These are phyloP conservation scores for Hemileia vastatrix DNA, from an alignment of 1,284 basidiomycete species.

Conservation along the genomic window DNA sequence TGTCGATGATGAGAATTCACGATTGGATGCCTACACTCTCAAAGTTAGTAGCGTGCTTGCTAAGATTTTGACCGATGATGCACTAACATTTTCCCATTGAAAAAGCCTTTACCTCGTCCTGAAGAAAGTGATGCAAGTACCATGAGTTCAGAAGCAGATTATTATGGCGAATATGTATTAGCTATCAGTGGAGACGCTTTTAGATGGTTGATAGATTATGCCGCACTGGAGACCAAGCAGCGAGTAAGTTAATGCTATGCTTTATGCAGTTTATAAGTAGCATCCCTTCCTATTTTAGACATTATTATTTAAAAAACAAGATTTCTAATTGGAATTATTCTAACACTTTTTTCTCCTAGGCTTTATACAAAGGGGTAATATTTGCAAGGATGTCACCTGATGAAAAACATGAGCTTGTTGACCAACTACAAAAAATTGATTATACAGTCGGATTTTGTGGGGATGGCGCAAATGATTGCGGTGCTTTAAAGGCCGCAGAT, in stretches of 20 bases:
- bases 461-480: constrained; percentile 97
- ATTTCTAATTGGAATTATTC: too few species aligned
- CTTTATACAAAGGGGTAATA: constrained; percentile 96
- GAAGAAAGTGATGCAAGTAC: constrained; percentile 14
- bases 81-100: neutral
- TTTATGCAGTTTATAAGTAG: neutral
- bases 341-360: constrained; percentile 51
- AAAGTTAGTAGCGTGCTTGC: constrained; percentile 46
- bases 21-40: constrained; percentile 77
- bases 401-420: constrained; percentile 97
- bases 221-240: constrained; percentile 83
- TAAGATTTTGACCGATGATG: neutral
- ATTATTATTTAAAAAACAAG: neutral
- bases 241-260: constrained; percentile 53
- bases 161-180: constrained; percentile 61
- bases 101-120: neutral
- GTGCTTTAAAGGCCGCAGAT: constrained; percentile 95
- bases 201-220: constrained; percentile 95
- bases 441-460: constrained; percentile 98
- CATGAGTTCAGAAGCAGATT: constrained; percentile 51
- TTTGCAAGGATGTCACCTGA: constrained; percentile 99
- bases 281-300: too few species aligned
- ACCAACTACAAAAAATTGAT: constrained; percentile 80
- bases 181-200: constrained; percentile 96
- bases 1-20: constrained; percentile 78